These are phyloP conservation scores for Alliaria petiolata DNA, from an alignment of 345 rosid genomes.

Conservation along the genomic window DNA sequence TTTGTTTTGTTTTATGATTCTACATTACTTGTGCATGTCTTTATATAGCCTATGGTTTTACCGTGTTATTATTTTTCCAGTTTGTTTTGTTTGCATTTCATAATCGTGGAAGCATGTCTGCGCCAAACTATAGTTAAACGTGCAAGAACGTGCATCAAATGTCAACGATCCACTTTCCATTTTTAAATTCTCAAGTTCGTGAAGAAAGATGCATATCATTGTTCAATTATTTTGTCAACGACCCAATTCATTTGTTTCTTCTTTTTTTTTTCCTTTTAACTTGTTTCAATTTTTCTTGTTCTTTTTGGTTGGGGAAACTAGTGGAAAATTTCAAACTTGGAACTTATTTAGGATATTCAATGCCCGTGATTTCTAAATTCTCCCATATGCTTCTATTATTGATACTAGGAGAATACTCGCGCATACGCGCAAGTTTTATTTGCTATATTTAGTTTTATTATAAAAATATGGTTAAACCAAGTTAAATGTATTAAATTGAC, in stretches of 20 bases:
- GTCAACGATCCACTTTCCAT: constrained; percentile 14
- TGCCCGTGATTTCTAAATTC: not conserved
- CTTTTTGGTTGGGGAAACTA: not conserved
- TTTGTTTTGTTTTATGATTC: constrained; percentile 12
- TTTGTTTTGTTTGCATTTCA: not conserved
- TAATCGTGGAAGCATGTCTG: constrained; percentile 18
- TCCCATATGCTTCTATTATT: not conserved
- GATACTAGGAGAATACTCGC: too few species aligned
- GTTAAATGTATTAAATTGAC: too few species aligned
- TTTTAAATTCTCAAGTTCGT: constrained; percentile 4
- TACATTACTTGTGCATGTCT: not conserved
- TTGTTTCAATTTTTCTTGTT: not conserved
- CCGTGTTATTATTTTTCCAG: not conserved
- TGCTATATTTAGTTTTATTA: too few species aligned
- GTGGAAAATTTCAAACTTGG: too few species aligned
- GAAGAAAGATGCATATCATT: constrained; percentile 26
- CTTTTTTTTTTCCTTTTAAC: not conserved
- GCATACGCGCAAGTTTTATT: too few species aligned
- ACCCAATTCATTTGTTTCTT: not conserved
- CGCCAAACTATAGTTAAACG: constrained; percentile 11
- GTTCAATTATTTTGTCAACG: constrained; percentile 25
- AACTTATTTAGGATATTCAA: not conserved
- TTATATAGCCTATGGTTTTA: constrained; percentile 12
- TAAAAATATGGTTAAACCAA: too few species aligned
- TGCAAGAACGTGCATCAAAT: constrained; percentile 25